phyloP scores from a whole-genome alignment of 1,139 yeast genomes.

The Zygosaccharomyces pseudobailii region DNA sequence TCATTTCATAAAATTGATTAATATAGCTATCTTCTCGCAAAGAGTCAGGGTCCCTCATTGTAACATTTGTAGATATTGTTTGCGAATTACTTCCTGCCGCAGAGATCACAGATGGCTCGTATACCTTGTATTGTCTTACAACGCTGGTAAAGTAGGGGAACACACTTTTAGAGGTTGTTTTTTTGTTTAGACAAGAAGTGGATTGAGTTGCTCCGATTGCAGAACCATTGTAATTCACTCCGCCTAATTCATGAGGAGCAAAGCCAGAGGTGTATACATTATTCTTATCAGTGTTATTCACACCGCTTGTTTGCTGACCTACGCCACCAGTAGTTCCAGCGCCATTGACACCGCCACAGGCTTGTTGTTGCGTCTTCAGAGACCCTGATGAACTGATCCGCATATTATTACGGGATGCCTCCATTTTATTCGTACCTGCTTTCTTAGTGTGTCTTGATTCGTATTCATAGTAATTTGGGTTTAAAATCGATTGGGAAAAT shows the following conservation, averaged over 20 bases:
- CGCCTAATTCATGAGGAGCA: background rate
- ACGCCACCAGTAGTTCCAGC: background rate
- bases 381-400: slow-evolving; percentile 8
- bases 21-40: slow-evolving; percentile 11
- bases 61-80: slow-evolving; percentile 19
- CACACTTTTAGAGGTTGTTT: background rate
- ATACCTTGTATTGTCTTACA: slow-evolving; percentile 22
- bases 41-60: slow-evolving; percentile 12
- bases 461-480: slow-evolving; percentile 10
- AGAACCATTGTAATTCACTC: background rate
- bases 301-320: background rate
- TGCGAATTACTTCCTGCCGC: slow-evolving; percentile 24
- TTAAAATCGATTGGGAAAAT: slow-evolving; percentile 13
- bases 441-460: slow-evolving; percentile 7
- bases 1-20: slow-evolving; percentile 20
- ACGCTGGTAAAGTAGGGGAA: slow-evolving; percentile 19
- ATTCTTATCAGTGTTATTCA: background rate
- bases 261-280: background rate
- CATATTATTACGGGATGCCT: slow-evolving; percentile 5
- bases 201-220: background rate
- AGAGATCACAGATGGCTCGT: slow-evolving; percentile 23
- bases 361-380: background rate
- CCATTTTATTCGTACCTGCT: background rate
- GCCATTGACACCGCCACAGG: background rate
- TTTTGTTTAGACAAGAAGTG: background rate